Evolutionary conservation across 78 protist genomes (phyloP).

Genomic region (Monosiga brevicollis): DNA sequence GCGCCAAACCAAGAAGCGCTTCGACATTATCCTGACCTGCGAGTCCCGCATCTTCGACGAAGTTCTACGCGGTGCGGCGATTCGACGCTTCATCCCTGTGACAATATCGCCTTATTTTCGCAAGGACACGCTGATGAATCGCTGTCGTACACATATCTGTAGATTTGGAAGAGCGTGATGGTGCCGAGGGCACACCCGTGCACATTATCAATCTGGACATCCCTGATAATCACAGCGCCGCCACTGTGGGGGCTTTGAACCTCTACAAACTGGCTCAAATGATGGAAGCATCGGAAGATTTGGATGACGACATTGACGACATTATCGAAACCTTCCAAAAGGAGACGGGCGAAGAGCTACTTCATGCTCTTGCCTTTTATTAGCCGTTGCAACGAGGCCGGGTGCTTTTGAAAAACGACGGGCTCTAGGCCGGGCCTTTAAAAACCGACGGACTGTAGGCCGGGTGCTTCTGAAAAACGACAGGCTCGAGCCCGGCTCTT

Average conservation of each 20-base stretch:
- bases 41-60: constrained; percentile 53
- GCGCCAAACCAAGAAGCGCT: not conserved
- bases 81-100: no score
- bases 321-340: not conserved
- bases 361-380: not conserved
- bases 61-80: constrained; percentile 20
- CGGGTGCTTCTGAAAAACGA: no score
- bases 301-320: not conserved
- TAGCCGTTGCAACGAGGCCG: no score
- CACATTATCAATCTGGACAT: constrained; percentile 44
- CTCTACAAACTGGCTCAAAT: not conserved
- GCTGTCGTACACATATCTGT: no score
- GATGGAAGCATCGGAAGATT: not conserved
- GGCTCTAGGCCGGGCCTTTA: no score
- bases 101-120: no score
- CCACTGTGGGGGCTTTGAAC: constrained; percentile 9
- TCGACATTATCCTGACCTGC: constrained; percentile 37
- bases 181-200: not conserved
- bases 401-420: no score
- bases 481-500: no score
- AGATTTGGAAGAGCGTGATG: not conserved
- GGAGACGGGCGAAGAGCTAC: not conserved
- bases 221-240: constrained; percentile 37
- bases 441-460: no score
- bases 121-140: no score